Conservation (phyloP, 2,329 filamentous ascomycete species). For the Paraconiothyrium sp. region DNA sequence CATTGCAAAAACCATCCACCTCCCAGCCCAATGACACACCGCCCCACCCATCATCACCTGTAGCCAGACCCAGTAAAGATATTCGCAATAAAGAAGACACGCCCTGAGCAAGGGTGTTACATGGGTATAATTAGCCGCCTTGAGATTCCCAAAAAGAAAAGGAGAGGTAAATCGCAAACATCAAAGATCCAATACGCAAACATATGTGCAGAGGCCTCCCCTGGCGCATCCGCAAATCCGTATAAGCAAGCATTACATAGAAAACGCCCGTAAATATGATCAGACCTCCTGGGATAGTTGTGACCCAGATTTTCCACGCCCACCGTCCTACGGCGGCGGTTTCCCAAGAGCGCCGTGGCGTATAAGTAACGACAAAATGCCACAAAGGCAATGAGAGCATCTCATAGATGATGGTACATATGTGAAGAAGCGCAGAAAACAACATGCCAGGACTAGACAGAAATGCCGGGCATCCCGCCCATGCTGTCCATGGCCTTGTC, state of each 20-base stretch:
- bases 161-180: background rate
- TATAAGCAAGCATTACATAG: slow-evolving; percentile 5
- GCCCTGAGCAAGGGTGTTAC: slow-evolving; percentile 9
- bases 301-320: slow-evolving; percentile 8
- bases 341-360: slow-evolving; percentile 9
- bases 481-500: slow-evolving; percentile 46
- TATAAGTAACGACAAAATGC: background rate
- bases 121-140: slow-evolving; percentile 14
- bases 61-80: background rate
- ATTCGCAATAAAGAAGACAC: background rate
- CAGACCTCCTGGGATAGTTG: background rate
- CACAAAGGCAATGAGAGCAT: background rate
- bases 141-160: background rate
- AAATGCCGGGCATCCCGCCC: slow-evolving; percentile 25
- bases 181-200: background rate
- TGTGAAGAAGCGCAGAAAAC: background rate
- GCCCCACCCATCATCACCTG: background rate
- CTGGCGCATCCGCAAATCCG: background rate
- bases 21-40: background rate
- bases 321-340: background rate
- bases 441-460: background rate
- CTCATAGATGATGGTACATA: slow-evolving; percentile 1
- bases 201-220: background rate
- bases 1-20: background rate
- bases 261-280: background rate